Base-by-base conservation (phyloP, 2,329 filamentous ascomycete species). In the Trichoderma citrinoviride region DNA sequence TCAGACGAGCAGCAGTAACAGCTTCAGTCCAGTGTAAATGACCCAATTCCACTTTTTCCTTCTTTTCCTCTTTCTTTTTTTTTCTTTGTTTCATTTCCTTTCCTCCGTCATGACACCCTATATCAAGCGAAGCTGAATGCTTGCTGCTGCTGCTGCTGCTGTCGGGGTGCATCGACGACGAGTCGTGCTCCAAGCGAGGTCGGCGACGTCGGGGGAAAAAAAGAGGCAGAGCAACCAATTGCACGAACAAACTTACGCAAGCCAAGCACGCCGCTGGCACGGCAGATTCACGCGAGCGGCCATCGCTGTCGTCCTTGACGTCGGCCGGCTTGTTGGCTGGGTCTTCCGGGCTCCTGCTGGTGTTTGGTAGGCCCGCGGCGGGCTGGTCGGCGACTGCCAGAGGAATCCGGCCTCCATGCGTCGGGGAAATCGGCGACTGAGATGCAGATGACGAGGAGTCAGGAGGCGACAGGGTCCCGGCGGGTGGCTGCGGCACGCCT, bases 211-310 rank as follows among this genome's bases (percentile, higher is more conserved):
- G 17, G 19, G n/a, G n/a, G 14, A 60, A 19, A 19, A 25, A 64
- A 61, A 15, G 21, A 64, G 29, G 47, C 25, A 27, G 7, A 61
- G 29, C n/a, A 62, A 52, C 6, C 19, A 64, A 41, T 46, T 29
- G 21, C 7, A 60, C 33, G 12, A 41, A 12, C 37, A 14, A 7
- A 77, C 83, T 77, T 78, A 86, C 83, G 74, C 83, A 86, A 64
- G 81, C 80, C 52, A 86, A 76, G 71, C 84, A 86, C 25, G 84
- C 84, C 33, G 84, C 82, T 54, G 83, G 78, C 63, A 82, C 75
- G 33, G 78, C 74, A 66, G 75, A 70, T 57, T 77, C 71, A 58
- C 68, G 68, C 71, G 71, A 33, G n/a, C 52, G 64, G 15, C 41
- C 47, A 47, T 64, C 65, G 53, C 67, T 25, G 44, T 70, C 68